Conservation (phyloP, 1,139 yeast genomes). For the Lizanozyma gosingica region DNA sequence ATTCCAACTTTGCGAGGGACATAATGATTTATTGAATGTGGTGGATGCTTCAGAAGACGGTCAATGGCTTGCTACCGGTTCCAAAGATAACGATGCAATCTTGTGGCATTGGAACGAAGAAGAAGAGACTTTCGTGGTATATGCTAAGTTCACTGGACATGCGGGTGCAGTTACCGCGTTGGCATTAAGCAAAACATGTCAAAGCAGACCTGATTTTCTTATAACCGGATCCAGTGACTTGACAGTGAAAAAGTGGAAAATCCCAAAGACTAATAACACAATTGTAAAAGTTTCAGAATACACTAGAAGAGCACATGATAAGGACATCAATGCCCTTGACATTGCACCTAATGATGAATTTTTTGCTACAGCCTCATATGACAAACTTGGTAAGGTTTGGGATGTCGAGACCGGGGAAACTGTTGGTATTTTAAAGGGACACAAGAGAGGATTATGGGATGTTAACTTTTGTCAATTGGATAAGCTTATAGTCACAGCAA, state of each 20-base stretch:
- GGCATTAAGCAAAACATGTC: constrained; percentile 53
- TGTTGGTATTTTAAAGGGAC: constrained; percentile 77
- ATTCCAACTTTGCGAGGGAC: constrained; percentile 65
- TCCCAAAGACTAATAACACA: constrained; percentile 36
- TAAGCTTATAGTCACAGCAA: constrained; percentile 64
- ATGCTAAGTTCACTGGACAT: constrained; percentile 73
- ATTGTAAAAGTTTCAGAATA: constrained; percentile 54
- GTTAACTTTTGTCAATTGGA: constrained; percentile 75
- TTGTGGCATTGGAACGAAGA: constrained; percentile 60
- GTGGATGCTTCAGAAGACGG: constrained; percentile 77
- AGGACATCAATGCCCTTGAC: constrained; percentile 85
- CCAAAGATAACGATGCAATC: constrained; percentile 83
- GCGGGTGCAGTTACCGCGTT: constrained; percentile 82
- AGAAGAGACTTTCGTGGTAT: constrained; percentile 35
- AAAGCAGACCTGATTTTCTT: constrained; percentile 56
- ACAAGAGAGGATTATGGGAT: constrained; percentile 92
- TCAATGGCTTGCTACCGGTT: constrained; percentile 81
- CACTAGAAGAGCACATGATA: constrained; percentile 94
- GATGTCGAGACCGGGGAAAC: constrained; percentile 74
- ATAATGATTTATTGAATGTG: constrained; percentile 74
- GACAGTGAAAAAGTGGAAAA: constrained; percentile 83
- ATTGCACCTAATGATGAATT: constrained; percentile 80
- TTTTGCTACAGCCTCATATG: constrained; percentile 95
- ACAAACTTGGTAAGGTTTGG: constrained; percentile 88
- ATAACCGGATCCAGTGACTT: constrained; percentile 85